phyloP scores from a whole-genome alignment of 768 basidiomycete genomes.

The Suillus tomentosus region DNA sequence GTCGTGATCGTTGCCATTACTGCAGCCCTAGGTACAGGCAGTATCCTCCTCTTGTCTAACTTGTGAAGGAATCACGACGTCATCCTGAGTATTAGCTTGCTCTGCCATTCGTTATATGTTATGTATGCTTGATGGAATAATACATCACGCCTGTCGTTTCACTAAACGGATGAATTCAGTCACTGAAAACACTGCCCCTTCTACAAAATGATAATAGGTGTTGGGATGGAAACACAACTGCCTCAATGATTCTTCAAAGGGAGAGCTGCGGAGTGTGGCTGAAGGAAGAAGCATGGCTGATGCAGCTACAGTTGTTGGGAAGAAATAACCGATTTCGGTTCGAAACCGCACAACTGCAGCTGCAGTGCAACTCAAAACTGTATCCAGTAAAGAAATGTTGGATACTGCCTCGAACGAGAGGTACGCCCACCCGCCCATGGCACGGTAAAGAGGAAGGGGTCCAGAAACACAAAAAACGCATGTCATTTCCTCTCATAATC shows the following conservation, averaged over 20 bases:
- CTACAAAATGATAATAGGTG: background rate
- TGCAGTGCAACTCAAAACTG: background rate
- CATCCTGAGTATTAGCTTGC: too few species aligned
- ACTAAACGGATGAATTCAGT: background rate
- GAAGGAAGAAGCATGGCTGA: background rate
- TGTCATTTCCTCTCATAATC: constrained; percentile 50
- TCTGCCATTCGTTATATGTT: too few species aligned
- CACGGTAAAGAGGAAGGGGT: background rate
- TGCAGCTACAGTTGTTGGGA: background rate
- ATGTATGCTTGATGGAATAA: background rate
- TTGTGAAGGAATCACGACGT: constrained; percentile 34
- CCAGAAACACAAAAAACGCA: background rate
- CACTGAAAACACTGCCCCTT: background rate
- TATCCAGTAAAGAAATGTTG: background rate
- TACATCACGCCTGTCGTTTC: background rate
- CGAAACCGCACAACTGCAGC: background rate
- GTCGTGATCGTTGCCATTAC: constrained; percentile 47
- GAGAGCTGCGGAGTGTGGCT: background rate
- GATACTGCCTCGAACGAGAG: background rate
- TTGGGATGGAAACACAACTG: background rate
- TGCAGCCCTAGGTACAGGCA: constrained; percentile 48
- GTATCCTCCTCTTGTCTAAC: constrained; percentile 55
- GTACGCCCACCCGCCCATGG: background rate
- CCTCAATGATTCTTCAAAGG: background rate
- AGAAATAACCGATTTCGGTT: background rate